Evolutionary conservation across 2,329 filamentous ascomycete species (phyloP), one percentile per base, ranked within the genome.

Genomic region (Nannizzia gypsea): DNA sequence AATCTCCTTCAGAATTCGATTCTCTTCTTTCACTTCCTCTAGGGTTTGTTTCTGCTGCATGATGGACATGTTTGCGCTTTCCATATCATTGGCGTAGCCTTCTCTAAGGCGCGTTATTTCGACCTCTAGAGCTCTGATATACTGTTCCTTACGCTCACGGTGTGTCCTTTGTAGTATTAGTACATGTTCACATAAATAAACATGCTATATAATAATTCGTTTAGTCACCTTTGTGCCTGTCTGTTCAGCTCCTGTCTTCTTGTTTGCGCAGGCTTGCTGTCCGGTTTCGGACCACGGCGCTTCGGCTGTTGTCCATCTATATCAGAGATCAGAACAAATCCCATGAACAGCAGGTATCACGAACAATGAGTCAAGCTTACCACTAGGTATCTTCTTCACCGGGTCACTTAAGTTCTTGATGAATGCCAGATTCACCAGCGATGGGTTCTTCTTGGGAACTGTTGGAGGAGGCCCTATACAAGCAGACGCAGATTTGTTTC

Each of bases 101-200:
- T 96, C 90, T 71, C 95, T 93, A 48, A 97, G 79, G 56, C 90
- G 86, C 20, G 95, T 80, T 3, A 97, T 88, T 74, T 97, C 90
- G 69, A 92, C 86, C 73, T 99, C 93, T 15, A 97, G 82, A 9
- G 88, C 85, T 73, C 95, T 95, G 77, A 96, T 95, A 72, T 97
- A 97, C 67, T 90, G 82, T 74, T 97, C 93, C 73, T 97, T 97
- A 66, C 93, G 85, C 76, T 97, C 93, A 60, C 93, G 90, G 74
- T 99, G 93, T 17, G 93, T 97, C 70, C 93, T 96, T 54, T 20
- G n/a, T 13, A 11, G n/a, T 13, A 22, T 34, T n/a, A 48, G 38
- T 20, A 58, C 17, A 22, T 11, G 5, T 6, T 50, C 24, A 20
- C n/a, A n/a, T 36, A 42, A 56, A 36, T 46, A 5, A 54, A 34